phyloP scores from a whole-genome alignment of 805 yeast species.

The Saccharomycopsis sp. region DNA sequence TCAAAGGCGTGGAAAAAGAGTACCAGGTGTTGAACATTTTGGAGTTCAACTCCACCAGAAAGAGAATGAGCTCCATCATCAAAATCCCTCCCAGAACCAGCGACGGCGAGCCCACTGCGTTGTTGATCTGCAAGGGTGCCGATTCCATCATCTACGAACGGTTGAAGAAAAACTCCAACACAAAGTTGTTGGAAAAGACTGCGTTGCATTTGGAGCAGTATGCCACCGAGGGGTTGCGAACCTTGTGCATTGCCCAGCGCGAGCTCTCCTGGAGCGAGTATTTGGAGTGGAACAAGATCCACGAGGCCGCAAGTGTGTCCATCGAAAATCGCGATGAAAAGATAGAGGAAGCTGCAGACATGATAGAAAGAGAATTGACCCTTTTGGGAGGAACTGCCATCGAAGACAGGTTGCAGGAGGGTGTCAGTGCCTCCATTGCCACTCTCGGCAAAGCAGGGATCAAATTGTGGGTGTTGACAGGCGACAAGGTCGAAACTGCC shows the following conservation, averaged over 20 bases:
- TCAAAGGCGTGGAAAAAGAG: constrained; percentile 65
- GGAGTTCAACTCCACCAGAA: constrained; percentile 79
- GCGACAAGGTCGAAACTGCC: constrained; percentile 87
- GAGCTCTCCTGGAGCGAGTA: constrained; percentile 59
- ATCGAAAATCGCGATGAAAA: constrained; percentile 57
- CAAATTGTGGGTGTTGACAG: constrained; percentile 80
- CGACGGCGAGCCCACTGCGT: constrained; percentile 48
- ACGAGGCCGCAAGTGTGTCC: constrained; percentile 54
- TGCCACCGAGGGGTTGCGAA: constrained; percentile 80
- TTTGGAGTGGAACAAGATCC: constrained; percentile 53
- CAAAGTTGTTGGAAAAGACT: constrained; percentile 48
- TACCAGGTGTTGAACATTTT: constrained; percentile 63
- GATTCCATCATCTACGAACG: constrained; percentile 73
- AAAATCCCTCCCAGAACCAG: constrained; percentile 49
- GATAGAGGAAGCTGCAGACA: constrained; percentile 70
- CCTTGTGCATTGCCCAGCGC: constrained; percentile 70
- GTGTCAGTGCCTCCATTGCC: constrained; percentile 78
- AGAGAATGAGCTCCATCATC: constrained; percentile 79
- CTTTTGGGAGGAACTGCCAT: constrained; percentile 81
- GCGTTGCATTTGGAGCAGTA: constrained; percentile 69
- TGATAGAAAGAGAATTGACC: constrained; percentile 58
- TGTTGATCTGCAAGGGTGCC: constrained; percentile 78
- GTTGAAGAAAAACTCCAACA: constrained; percentile 42
- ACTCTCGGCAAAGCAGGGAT: constrained; percentile 69
- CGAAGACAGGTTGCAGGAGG: constrained; percentile 79